Percentiles rank a stretch among this genome's conserved stretches.
Evolutionary conservation across 768 basidiomycete genomes (phyloP).

Genomic region (Ramaria sp.): DNA sequence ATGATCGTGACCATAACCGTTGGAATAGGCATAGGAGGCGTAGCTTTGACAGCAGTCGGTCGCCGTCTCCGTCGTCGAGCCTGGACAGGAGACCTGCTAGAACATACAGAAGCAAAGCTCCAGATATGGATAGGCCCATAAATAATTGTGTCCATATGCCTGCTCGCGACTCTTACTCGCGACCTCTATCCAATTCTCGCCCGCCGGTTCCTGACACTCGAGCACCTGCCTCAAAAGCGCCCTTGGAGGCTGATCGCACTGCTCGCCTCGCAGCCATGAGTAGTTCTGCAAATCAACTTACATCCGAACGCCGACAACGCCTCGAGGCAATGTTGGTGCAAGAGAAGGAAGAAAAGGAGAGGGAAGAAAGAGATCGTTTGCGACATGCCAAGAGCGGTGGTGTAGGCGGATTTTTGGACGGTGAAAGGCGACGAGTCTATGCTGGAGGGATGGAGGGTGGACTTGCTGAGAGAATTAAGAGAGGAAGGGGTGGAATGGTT

Average conservation of each 20-base stretch:
- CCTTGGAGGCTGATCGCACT: conserved; percentile 45
- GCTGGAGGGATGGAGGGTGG: conserved; percentile 53
- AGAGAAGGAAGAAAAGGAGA: conserved; percentile 70
- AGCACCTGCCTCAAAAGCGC: conserved; percentile 12
- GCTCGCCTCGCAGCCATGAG: conserved; percentile 90
- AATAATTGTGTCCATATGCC: conserved; percentile 23
- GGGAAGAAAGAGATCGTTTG: conserved; percentile 53
- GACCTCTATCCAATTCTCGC: conserved; percentile 20
- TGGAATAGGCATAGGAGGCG: background rate
- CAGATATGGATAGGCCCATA: conserved; percentile 23
- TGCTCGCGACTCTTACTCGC: conserved; percentile 36
- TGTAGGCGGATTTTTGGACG: conserved; percentile 69
- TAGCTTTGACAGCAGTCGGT: background rate
- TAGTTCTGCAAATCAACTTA: conserved; percentile 55
- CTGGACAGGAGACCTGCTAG: background rate
- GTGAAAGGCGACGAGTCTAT: conserved; percentile 75
- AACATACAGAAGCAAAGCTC: conserved; percentile 10
- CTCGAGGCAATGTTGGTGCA: conserved; percentile 57
- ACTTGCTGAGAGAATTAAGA: conserved; percentile 65
- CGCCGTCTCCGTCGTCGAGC: background rate
- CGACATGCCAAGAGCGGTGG: conserved; percentile 51
- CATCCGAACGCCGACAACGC: conserved; percentile 59
- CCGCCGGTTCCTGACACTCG: conserved; percentile 13
- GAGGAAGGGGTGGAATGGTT: conserved; percentile 64
- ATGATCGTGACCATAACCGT: background rate